Base-by-base conservation (phyloP, 768 basidiomycete species). In the Inosperma sp. region DNA sequence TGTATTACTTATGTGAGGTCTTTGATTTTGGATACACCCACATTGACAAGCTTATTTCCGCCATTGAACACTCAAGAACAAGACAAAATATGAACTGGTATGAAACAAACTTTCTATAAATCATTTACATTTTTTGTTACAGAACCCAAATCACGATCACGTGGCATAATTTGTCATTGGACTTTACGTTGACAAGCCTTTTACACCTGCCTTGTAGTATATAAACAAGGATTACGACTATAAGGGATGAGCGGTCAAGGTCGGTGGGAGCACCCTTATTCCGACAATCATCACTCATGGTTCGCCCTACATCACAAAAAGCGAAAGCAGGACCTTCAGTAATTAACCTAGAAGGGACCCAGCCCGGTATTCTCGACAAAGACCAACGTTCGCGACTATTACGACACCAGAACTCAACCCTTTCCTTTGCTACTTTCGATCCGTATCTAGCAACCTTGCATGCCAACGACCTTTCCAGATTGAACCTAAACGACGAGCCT, bases 391-490 rank as follows among this genome's bases (percentile, higher is more conserved):
- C 68, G 13, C 82, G 88, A 35, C 65, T 91, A 16, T 72, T 86
- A n/a, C 80, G 82, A 41, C 65, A 70, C 34, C 73, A 77, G 2
- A 72, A 72, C n/a, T 79, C 84, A 3, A 80, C 56, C 25, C 68
- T 90, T n/a, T 76, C 72, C 4, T 91, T 91, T 58, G 85, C 88
- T 8, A 76, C 75, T n/a, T 88, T 86, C 52, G 80, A 90, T 61
- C 84, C 87, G 4, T 73, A 73, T 46, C 76, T 82, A 21, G 88
- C 86, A 0, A 70, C 75, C 10, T 26, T 26, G 22, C 46, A 5
- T 48, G 46, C 68, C 2, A 63, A 71, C 14, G 69, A 71, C 49
- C 22, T 72, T 16, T 70, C 63, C 26, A 77, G 69, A 42, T 68
- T 75, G 42, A 76, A 71, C 21, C 60, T 73, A 9, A 69, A 74